phyloP scores from a whole-genome alignment of 2,329 filamentous ascomycete genomes.

The Cercospora sp. region DNA sequence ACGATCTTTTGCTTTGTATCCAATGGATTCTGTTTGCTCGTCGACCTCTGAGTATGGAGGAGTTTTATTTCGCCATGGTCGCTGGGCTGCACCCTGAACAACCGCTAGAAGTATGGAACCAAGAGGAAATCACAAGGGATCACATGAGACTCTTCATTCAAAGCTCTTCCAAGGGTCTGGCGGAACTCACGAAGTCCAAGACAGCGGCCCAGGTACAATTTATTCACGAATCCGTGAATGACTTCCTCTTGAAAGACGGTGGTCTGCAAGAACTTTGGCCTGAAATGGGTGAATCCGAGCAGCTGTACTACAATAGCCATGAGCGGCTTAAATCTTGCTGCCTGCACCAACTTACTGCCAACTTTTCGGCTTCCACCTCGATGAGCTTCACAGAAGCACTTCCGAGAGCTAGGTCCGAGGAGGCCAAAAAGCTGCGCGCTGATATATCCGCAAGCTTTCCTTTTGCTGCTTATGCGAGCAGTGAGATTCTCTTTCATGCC shows the following conservation, averaged over 20 bases:
- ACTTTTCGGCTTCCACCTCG: not conserved
- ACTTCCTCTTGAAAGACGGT: constrained; percentile 47
- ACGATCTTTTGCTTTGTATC: constrained; percentile 49
- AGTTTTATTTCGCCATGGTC: constrained; percentile 51
- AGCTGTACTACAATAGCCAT: constrained; percentile 16
- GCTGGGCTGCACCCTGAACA: constrained; percentile 29
- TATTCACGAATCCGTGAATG: constrained; percentile 55
- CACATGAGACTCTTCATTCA: constrained; percentile 42
- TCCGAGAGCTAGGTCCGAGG: not conserved
- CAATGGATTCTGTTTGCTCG: constrained; percentile 57
- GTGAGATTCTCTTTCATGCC: constrained; percentile 17
- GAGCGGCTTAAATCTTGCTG: not conserved
- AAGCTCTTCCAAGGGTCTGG: constrained; percentile 53
- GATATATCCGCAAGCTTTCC: constrained; percentile 32
- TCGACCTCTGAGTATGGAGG: constrained; percentile 44
- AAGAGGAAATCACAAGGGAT: constrained; percentile 20
- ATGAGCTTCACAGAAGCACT: not conserved
- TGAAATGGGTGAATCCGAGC: constrained; percentile 19
- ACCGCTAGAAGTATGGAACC: constrained; percentile 27
- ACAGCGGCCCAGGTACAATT: constrained; percentile 48
- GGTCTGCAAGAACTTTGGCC: constrained; percentile 39
- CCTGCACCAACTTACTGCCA: not conserved
- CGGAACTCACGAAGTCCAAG: constrained; percentile 43
- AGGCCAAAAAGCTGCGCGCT: constrained; percentile 22
- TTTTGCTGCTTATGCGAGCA: not conserved